Evolutionary conservation across 768 basidiomycete genomes (phyloP), one percentile per base, ranked within the genome.

Genomic region (Boletus tylopilopsis): DNA sequence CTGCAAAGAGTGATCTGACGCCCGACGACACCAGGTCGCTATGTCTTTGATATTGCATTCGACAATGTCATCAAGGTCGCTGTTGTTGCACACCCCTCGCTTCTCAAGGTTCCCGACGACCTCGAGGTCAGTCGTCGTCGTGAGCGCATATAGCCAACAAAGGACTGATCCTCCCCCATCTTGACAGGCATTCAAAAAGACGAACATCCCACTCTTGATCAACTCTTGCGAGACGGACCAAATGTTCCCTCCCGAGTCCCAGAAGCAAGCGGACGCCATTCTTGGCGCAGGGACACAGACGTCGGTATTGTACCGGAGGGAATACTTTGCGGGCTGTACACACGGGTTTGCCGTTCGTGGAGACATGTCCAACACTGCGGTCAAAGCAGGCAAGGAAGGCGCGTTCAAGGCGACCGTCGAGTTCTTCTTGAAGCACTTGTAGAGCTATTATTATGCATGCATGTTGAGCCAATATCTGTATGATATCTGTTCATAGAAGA

Each of bases 371-470:
- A 63, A 77, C 49, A 77, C 79, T 7, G 70, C 73, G 56, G 72
- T 79, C 42, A 82, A 81, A 64, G 78, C 76, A 19, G 82, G 76
- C 10, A 82, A 81, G 64, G 82, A 84, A 60, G 81, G 80, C 29
- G 71, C 81, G 0, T 84, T 85, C 71, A 76, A 74, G 63, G 67
- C 74, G 36, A 64, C 73, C 21, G 76, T 82, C 30, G 72, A 78
- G 44, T 82, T 76, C 74, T 73, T 82, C 63, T 63, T 66, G 39
- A 64, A 72, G 53, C 34, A 56, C 36, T 9, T 62, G 21, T 58
- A 51, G 48, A 47, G 18, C 1, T 44, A 41, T 38, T 7, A 11
- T 42, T 19, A 33, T 48, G 34, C 34, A 27, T 33, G 33, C n/a
- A 0, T 34, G 38, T 21, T 6, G 6, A 21, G 16, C 22, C 38